Base-by-base conservation (phyloP, 148 eudicot genomes). In the Fagopyrum homotropicum region DNA sequence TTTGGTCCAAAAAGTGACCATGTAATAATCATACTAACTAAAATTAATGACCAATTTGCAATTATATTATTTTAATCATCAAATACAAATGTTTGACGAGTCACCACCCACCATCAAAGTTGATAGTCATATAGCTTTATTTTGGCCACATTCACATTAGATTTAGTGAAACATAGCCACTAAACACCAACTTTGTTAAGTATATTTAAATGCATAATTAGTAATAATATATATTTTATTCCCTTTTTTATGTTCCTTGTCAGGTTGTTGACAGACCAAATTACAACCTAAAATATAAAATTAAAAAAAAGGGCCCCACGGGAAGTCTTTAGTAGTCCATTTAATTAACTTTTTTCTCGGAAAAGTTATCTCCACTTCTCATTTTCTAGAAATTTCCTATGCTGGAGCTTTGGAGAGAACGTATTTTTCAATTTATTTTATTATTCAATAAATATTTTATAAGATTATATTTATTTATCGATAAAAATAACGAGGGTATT, bases 201-300 rank as follows among this genome's bases (percentile, higher is more conserved):
- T 5, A 6, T 48, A 48, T 77, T 75, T 73, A 57, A 49, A 45
- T 66, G 50, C 64, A 73, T 35, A 3, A 56, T 22, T 47, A 54
- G 45, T 72, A 48, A 45, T 26, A 45, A 43, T 22, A 43, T 22
- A 35, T 61, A 16, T 29, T 22, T 14, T 45, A 54, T 74, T 30
- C 50, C 48, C 10, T 5, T 35, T 19, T 46, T 74, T 49, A 14
- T 64, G 17, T 64, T 64, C 70, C 45, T 64, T 64, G 70, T 64
- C 45, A 10, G 70, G 70, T 64, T 64, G 70, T 64, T 64, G 70
- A 64, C 45, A 35, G 45, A 64, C 70, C 70, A 40, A 35, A 45
- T 71, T 16, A 59, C 64, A 35, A 35, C 40, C 0, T 1, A 35
- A 35, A 35, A 35, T 35, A 35, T 35, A 0, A 35, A 35, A 35